Base-by-base conservation (phyloP, 1,284 basidiomycete species). In the Cryptococcus wingfieldii region DNA sequence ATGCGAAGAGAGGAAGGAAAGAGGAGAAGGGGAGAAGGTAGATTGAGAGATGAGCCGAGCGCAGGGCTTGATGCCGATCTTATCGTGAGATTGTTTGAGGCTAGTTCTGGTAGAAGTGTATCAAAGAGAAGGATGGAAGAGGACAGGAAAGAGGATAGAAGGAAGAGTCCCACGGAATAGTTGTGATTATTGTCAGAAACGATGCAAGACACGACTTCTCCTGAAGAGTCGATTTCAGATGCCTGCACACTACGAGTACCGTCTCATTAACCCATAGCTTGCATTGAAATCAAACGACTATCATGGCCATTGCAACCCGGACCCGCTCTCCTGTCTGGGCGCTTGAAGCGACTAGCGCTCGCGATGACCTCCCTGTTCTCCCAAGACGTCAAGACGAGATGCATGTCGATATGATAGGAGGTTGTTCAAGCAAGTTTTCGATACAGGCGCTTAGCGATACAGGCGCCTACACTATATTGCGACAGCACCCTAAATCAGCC, bases 351-450 rank as follows among this genome's bases (percentile, higher is more conserved):
- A 57, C 64, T 62, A 2, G 68, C 68, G 28, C 60, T 56, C 42
- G 59, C 53, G 25, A 64, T 54, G 31, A 71, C 65, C 47, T 70
- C 62, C 31, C 45, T 48, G 51, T 71, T 61, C 45, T 19, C 51
- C 55, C 19, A 71, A 47, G 23, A 53, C 50, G 12, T n/a, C n/a
- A n/a, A n/a, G n/a, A n/a, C n/a, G n/a, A 54, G 50, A 28, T 67
- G 59, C 38, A 62, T 64, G 27, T 66, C 66, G 2, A 27, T 10
- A 5, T 19, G 19, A 19, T 19, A 19, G 69, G 62, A 4, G 66
- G 66, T 47, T 70, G 48, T 8, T 61, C 61, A 13, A 66, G 66
- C 31, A 70, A 54, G 51, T 73, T 59, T 19, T 68, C 69, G 25
- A 73, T 73, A 51, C 66, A 67, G 19, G 19, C 19, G 19, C 19